A percentile compares a stretch with the other conserved stretches of the same genome.
phyloP scores from a whole-genome alignment of 306 rosid species.

The Vigna unguiculata region DNA sequence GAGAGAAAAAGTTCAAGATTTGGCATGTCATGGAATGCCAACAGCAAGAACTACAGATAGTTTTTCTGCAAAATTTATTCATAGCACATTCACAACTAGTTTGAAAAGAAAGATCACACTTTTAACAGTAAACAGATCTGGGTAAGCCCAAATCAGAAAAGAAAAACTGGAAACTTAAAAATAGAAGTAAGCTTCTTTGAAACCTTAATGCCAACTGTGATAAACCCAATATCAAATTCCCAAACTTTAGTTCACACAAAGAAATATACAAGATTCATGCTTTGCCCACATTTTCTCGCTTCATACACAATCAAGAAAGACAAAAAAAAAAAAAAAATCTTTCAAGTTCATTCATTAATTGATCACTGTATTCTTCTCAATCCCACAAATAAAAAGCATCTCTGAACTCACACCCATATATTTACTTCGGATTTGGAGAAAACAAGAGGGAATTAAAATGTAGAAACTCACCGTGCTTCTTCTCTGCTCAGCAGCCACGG shows the following conservation, averaged over 20 bases:
- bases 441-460: conserved; percentile 21
- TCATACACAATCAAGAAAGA: conserved; percentile 38
- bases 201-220: conserved; percentile 7
- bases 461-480: conserved; percentile 83
- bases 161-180: not conserved
- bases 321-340: not conserved
- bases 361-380: conserved; percentile 9
- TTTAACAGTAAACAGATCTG: conserved; percentile 26
- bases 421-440: not conserved
- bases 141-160: conserved; percentile 11
- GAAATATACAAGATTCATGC: conserved; percentile 6
- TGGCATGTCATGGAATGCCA: conserved; percentile 11
- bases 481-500: conserved; percentile 95
- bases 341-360: not conserved
- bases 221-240: conserved; percentile 27
- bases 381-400: conserved; percentile 23
- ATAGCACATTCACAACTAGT: not conserved
- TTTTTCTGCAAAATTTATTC: not conserved
- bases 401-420: conserved; percentile 27
- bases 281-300: conserved; percentile 35
- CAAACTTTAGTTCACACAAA: conserved; percentile 1
- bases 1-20: conserved; percentile 27
- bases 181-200: not conserved
- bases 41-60: conserved; percentile 8
- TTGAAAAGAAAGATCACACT: conserved; percentile 35